Evolutionary conservation across 257 asterid species (phyloP).

Genomic region (Osmanthus fragrans): DNA sequence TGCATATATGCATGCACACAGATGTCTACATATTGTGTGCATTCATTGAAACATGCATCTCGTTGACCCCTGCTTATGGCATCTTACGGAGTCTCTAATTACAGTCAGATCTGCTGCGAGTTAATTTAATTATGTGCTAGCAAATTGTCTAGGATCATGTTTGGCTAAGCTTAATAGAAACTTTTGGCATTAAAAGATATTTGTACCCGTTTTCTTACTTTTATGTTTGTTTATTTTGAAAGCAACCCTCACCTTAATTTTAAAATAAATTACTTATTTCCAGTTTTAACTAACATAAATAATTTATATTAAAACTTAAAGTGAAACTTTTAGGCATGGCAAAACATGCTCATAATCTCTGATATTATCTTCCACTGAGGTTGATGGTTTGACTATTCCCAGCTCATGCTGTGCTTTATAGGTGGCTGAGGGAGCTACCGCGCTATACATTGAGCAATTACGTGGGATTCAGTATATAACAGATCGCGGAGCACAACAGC

Average conservation of each 20-base stretch:
- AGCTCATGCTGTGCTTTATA: slow-evolving; percentile 15
- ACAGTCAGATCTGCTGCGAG: not conserved
- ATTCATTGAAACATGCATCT: not conserved
- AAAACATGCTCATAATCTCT: not conserved
- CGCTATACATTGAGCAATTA: slow-evolving; percentile 82
- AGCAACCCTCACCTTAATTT: not conserved
- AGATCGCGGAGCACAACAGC: slow-evolving; percentile 94
- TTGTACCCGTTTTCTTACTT: too few relatives aligned
- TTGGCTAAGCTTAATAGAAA: not conserved
- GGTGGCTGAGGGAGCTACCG: slow-evolving; percentile 97
- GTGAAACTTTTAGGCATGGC: not conserved
- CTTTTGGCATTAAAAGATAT: too few relatives aligned
- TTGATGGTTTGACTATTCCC: not conserved
- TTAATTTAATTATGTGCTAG: not conserved
- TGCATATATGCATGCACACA: not conserved
- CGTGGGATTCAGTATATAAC: slow-evolving; percentile 87
- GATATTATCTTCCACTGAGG: not conserved
- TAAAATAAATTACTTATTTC: not conserved
- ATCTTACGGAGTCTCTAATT: not conserved
- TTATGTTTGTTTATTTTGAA: not conserved
- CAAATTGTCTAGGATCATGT: not conserved
- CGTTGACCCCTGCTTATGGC: not conserved
- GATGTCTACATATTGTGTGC: not conserved
- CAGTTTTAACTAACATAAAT: not conserved
- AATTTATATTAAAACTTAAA: not conserved